Conservation (phyloP, 768 basidiomycete species). For the Leucosporidium yakuticum region DNA sequence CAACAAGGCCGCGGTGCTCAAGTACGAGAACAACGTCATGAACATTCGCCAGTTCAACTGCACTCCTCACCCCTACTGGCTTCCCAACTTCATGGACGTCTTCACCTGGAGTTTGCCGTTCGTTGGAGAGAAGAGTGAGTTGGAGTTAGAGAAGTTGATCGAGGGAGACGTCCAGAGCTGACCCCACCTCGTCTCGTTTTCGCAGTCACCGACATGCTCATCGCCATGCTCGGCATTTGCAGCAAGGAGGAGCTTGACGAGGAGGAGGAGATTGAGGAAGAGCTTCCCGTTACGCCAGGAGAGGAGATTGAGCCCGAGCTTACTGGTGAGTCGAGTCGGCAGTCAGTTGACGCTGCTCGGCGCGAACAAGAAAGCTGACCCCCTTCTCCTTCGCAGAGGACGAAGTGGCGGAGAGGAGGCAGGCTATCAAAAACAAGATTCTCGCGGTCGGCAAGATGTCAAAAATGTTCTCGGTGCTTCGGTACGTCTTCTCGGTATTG, state of each 20-base stretch:
- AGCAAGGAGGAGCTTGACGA: slow-evolving; percentile 95
- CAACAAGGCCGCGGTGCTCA: slow-evolving; percentile 97
- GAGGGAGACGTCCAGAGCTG: background rate
- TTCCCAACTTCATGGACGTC: slow-evolving; percentile 99
- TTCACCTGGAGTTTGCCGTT: slow-evolving; percentile 99
- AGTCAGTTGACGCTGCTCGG: background rate
- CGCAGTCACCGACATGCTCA: slow-evolving; percentile 95
- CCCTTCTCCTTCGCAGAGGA: slow-evolving; percentile 30
- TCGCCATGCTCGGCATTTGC: slow-evolving; percentile 91
- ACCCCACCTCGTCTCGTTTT: background rate
- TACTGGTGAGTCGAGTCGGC: slow-evolving; percentile 10
- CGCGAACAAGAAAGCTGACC: background rate
- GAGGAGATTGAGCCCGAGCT: slow-evolving; percentile 28
- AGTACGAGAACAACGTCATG: slow-evolving; percentile 96
- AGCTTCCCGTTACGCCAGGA: slow-evolving; percentile 10
- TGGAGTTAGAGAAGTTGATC: background rate
- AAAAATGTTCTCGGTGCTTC: slow-evolving; percentile 86
- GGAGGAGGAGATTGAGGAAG: slow-evolving; percentile 50
- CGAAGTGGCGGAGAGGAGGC: slow-evolving; percentile 60
- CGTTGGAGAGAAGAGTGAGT: slow-evolving; percentile 91
- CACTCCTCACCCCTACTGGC: slow-evolving; percentile 93
- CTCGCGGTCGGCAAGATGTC: slow-evolving; percentile 95
- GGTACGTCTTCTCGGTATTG: slow-evolving; percentile 59
- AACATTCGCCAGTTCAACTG: slow-evolving; percentile 98
- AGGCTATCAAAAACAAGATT: slow-evolving; percentile 97